phyloP scores from a whole-genome alignment of 75 land plant species.

The Azolla pinnata region DNA sequence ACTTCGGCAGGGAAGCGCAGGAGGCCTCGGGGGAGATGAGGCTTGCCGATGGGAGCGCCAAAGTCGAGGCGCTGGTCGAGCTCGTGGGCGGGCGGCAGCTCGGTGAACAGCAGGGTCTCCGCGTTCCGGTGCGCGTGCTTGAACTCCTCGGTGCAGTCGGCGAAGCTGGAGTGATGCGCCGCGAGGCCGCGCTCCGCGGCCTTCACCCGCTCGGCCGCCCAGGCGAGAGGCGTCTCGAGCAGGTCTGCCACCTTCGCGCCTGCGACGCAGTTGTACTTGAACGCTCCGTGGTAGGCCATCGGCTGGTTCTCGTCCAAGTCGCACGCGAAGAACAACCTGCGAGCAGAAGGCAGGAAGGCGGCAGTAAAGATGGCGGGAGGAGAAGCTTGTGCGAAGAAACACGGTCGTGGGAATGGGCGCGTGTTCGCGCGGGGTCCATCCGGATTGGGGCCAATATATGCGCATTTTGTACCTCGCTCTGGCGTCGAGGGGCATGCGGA shows the following conservation, averaged over 20 bases:
- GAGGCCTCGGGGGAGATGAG: not conserved
- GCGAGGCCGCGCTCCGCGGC: not conserved
- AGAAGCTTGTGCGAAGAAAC: not conserved
- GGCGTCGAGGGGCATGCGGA: not conserved
- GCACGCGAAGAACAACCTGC: not conserved
- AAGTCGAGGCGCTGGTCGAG: not conserved
- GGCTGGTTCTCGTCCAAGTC: not conserved
- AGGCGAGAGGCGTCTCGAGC: not conserved
- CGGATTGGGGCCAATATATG: not conserved
- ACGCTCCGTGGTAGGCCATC: not conserved
- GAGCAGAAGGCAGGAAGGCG: not conserved
- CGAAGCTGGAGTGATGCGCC: not conserved
- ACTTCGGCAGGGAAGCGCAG: not conserved
- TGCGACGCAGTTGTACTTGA: constrained; percentile 1
- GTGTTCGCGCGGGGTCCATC: too few relatives aligned
- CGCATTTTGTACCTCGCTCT: not conserved
- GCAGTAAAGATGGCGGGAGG: not conserved
- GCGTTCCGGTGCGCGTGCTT: not conserved
- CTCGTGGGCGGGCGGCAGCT: not conserved
- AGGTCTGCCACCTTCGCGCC: not conserved
- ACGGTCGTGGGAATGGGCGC: not conserved
- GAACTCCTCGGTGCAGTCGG: not conserved
- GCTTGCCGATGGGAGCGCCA: not conserved
- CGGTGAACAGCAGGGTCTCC: constrained; percentile 1
- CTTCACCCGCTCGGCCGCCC: not conserved